phyloP scores from a whole-genome alignment of 306 rosid genomes.

The Rosa rugosa region DNA sequence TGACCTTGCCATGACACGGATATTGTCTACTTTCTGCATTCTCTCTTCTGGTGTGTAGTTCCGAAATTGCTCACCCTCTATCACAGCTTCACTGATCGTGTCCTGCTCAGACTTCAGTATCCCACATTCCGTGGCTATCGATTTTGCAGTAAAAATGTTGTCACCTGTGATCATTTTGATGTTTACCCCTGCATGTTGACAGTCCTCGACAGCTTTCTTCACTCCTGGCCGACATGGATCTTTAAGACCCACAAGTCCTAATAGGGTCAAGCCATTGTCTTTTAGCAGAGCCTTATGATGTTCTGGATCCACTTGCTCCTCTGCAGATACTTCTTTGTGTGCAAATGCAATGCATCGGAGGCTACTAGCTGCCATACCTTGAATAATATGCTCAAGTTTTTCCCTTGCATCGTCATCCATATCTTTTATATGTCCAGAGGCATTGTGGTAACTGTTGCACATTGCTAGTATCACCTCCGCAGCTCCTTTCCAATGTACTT shows the following conservation, averaged over 20 bases:
- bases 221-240: conserved; percentile 42
- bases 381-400: conserved; percentile 26
- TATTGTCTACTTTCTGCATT: conserved; percentile 27
- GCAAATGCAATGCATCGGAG: conserved; percentile 45
- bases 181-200: conserved; percentile 32
- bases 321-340: conserved; percentile 14
- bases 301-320: background rate
- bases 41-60: conserved; percentile 37
- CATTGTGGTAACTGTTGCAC: conserved; percentile 38
- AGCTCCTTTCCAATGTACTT: conserved; percentile 54
- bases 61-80: conserved; percentile 38
- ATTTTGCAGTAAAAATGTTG: conserved; percentile 35
- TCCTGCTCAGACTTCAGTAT: conserved; percentile 28
- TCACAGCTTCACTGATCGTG: conserved; percentile 14
- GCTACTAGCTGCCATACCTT: conserved; percentile 41
- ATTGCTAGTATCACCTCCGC: conserved; percentile 43
- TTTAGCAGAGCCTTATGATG: background rate
- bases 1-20: conserved; percentile 42
- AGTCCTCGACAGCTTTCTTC: conserved; percentile 30
- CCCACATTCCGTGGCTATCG: conserved; percentile 39
- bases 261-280: conserved; percentile 27
- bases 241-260: conserved; percentile 36
- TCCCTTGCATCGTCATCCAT: conserved; percentile 7
- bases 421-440: conserved; percentile 18
- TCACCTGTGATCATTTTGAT: conserved; percentile 46